A percentile compares a stretch with the other conserved stretches of the same genome.
Conservation (phyloP, 208 protist genomes). For the Trypanosoma vivax region DNA sequence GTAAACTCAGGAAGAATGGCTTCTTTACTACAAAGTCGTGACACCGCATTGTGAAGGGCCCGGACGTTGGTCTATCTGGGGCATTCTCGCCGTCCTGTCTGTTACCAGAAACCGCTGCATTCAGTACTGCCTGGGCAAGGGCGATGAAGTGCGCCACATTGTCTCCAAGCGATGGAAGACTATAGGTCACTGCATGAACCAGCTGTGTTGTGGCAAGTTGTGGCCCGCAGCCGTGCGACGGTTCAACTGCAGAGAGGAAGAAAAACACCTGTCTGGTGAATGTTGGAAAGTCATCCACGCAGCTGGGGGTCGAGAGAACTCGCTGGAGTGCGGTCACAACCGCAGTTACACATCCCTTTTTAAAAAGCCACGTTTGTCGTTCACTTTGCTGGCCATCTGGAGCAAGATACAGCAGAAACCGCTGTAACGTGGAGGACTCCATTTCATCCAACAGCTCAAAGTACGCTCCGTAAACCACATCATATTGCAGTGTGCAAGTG, state of each 20-base stretch:
- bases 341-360: conserved; percentile 49
- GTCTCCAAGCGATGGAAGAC: conserved; percentile 29
- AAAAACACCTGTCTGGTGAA: conserved; percentile 63
- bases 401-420: conserved; percentile 43
- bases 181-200: conserved; percentile 28
- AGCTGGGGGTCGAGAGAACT: conserved; percentile 24
- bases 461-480: conserved; percentile 46
- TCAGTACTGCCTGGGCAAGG: conserved; percentile 55
- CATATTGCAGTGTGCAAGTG: conserved; percentile 39
- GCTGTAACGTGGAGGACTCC: conserved; percentile 21
- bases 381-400: conserved; percentile 29
- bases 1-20: conserved; percentile 66
- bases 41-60: conserved; percentile 34
- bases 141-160: conserved; percentile 58
- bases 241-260: conserved; percentile 67
- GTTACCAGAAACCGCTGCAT: conserved; percentile 53
- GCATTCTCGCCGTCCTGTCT: conserved; percentile 12
- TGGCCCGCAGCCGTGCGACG: conserved; percentile 37
- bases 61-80: conserved; percentile 21
- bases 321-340: conserved; percentile 41
- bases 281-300: conserved; percentile 29
- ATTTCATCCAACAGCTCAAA: conserved; percentile 32
- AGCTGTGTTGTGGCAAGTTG: conserved; percentile 48
- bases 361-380: conserved; percentile 56
- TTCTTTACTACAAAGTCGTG: conserved; percentile 59